Conservation (phyloP, 1,284 basidiomycete species). For the Sanguinoderma infundibulare region DNA sequence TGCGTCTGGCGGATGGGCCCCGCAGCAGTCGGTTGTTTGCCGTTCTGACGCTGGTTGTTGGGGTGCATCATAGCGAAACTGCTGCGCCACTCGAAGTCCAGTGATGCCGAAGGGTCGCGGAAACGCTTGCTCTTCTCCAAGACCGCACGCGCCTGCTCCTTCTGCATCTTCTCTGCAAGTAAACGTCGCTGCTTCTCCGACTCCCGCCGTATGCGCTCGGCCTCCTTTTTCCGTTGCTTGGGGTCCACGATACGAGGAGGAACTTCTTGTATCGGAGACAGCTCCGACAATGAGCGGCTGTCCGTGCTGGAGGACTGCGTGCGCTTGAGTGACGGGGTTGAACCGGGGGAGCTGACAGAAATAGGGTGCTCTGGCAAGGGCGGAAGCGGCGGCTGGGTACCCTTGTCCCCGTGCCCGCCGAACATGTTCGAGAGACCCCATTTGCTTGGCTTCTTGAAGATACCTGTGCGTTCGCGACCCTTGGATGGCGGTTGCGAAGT, state of each 20-base stretch:
- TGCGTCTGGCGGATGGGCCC: slow-evolving; percentile 65
- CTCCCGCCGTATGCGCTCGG: slow-evolving; percentile 82
- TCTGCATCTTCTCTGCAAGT: slow-evolving; percentile 72
- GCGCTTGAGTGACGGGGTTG: slow-evolving; percentile 79
- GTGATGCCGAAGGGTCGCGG: slow-evolving; percentile 52
- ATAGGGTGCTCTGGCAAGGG: slow-evolving; percentile 67
- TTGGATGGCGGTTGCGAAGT: slow-evolving; percentile 42
- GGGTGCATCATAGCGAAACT: slow-evolving; percentile 42
- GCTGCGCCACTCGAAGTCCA: slow-evolving; percentile 65
- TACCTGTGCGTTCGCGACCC: slow-evolving; percentile 62
- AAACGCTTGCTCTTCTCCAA: slow-evolving; percentile 90
- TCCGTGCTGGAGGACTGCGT: slow-evolving; percentile 84
- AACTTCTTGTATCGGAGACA: slow-evolving; percentile 45
- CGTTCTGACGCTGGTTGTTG: slow-evolving; percentile 33
- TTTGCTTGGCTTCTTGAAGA: slow-evolving; percentile 69
- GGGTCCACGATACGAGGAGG: slow-evolving; percentile 52
- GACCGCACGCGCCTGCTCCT: slow-evolving; percentile 92
- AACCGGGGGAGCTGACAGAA: slow-evolving; percentile 51
- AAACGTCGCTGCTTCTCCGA: slow-evolving; percentile 88
- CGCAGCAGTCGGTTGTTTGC: slow-evolving; percentile 50
- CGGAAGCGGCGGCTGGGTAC: slow-evolving; percentile 56
- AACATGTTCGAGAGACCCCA: slow-evolving; percentile 73
- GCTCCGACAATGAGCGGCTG: slow-evolving; percentile 63
- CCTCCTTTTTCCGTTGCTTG: slow-evolving; percentile 91
- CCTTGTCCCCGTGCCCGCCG: slow-evolving; percentile 69